phyloP scores from a whole-genome alignment of 73 alveolate species.

The Diophrys appendiculata region DNA sequence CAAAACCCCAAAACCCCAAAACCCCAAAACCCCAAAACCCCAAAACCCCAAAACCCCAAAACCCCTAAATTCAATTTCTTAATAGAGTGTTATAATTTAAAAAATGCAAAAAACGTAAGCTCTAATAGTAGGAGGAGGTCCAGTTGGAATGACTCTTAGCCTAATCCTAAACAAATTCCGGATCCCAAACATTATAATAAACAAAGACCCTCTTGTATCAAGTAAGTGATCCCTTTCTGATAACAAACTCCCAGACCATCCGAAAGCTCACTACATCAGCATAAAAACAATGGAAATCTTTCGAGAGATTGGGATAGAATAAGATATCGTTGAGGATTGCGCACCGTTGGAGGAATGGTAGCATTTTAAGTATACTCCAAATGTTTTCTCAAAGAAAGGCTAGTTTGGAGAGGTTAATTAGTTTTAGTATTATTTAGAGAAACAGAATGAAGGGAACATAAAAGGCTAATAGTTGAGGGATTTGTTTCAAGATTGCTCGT shows the following conservation, averaged over 20 bases:
- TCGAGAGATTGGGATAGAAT: slow-evolving; percentile 41
- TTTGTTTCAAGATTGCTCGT: neutral
- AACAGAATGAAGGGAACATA: no score
- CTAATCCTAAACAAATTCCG: slow-evolving; percentile 52
- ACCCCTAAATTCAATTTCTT: no score
- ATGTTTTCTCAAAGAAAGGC: no score
- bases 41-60: no score
- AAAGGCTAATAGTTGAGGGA: no score
- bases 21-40: no score
- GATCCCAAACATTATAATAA: slow-evolving; percentile 26
- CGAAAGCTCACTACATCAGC: slow-evolving; percentile 69
- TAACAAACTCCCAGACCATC: slow-evolving; percentile 28
- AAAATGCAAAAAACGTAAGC: slow-evolving; percentile 25
- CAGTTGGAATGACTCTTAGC: slow-evolving; percentile 73
- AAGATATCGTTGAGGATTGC: slow-evolving; percentile 18
- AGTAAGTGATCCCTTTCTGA: neutral
- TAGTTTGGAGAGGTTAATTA: no score
- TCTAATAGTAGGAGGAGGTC: slow-evolving; percentile 69
- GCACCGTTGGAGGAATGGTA: slow-evolving; percentile 31
- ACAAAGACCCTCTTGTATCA: slow-evolving; percentile 12
- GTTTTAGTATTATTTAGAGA: no score
- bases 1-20: no score
- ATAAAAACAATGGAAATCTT: slow-evolving; percentile 67
- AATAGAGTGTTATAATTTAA: no score
- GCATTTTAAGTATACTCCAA: slow-evolving; percentile 20